A percentile compares a stretch with the other conserved stretches of the same genome.
Conservation (phyloP, 768 basidiomycete species). For the Ramaria sp. region DNA sequence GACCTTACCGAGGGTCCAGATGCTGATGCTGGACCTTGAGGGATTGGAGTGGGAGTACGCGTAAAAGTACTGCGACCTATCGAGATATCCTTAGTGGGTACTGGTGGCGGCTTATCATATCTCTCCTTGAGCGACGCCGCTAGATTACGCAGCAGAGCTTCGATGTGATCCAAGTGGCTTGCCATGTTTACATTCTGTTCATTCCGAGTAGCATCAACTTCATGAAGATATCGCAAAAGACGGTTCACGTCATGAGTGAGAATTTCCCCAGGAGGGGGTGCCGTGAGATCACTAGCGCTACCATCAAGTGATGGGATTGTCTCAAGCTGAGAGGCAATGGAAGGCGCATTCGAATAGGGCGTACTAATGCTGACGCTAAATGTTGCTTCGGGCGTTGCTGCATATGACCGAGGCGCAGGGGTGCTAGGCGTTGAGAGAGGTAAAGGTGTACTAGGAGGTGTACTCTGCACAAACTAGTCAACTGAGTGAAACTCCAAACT, state of each 20-base stretch:
- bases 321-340: conserved; percentile 34
- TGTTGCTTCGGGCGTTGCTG: conserved; percentile 29
- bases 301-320: conserved; percentile 31
- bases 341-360: conserved; percentile 36
- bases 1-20: conserved; percentile 8
- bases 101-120: conserved; percentile 18
- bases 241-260: conserved; percentile 31
- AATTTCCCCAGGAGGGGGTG: conserved; percentile 9
- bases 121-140: conserved; percentile 38
- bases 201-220: conserved; percentile 52
- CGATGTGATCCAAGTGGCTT: conserved; percentile 58
- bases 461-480: not conserved
- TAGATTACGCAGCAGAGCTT: conserved; percentile 57
- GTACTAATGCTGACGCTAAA: conserved; percentile 41
- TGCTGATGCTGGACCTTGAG: conserved; percentile 19
- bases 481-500: not conserved
- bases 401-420: conserved; percentile 28
- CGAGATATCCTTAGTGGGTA: conserved; percentile 28
- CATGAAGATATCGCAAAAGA: conserved; percentile 45
- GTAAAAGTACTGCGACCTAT: conserved; percentile 32
- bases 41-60: conserved; percentile 10
- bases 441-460: conserved; percentile 3
- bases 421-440: conserved; percentile 22
- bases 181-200: conserved; percentile 55
- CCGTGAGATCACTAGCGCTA: conserved; percentile 21